A percentile compares a stretch with the other conserved stretches of the same genome.
Conservation (phyloP, 495 filamentous ascomycete genomes). For the Neurospora tetrasperma region DNA sequence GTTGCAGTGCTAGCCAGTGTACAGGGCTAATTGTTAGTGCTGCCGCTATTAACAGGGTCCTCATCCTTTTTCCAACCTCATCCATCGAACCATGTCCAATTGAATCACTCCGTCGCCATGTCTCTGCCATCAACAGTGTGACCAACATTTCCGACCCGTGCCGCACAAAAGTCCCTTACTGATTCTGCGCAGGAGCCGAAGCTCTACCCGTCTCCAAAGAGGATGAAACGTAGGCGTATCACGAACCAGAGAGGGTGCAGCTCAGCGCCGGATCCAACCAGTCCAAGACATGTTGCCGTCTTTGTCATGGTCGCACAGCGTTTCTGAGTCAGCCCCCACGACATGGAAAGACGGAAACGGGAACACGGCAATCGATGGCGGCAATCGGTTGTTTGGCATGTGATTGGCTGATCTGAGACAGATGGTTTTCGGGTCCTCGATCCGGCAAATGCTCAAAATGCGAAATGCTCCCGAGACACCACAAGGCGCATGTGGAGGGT, state of each 20-base stretch:
- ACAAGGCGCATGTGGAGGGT: background rate
- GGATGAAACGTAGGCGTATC: background rate
- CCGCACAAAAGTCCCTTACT: background rate
- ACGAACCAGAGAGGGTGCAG: background rate
- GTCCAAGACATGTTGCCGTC: background rate
- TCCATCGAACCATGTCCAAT: background rate
- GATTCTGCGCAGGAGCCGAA: background rate
- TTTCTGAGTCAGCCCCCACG: background rate
- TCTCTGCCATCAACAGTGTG: background rate
- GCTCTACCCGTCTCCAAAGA: background rate
- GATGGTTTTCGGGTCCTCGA: background rate
- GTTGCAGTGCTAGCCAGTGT: background rate
- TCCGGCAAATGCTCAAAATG: background rate
- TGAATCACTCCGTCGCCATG: background rate
- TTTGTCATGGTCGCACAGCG: background rate
- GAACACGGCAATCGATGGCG: background rate
- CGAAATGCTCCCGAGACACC: background rate
- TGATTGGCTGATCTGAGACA: background rate
- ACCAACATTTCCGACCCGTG: background rate
- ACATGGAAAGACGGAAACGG: background rate
- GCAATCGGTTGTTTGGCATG: background rate
- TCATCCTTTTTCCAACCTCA: background rate
- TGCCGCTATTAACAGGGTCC: background rate
- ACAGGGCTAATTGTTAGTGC: background rate
- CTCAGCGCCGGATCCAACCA: background rate